These are phyloP conservation scores for Neoascochyta sp. DNA, from an alignment of 2,329 filamentous ascomycete species.

Conservation along the genomic window DNA sequence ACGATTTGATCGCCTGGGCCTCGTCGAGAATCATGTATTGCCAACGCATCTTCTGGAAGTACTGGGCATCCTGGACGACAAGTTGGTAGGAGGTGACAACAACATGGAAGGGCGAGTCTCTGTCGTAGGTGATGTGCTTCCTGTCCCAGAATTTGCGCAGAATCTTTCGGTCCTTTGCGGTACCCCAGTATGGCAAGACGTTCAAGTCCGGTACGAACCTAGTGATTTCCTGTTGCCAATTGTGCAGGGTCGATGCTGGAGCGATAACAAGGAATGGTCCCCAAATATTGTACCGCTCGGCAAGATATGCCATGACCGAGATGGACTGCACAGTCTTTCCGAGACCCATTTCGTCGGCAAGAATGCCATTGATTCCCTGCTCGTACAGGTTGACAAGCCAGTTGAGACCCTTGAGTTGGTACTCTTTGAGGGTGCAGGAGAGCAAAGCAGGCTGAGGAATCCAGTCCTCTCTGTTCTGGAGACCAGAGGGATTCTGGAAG, in stretches of 20 bases:
- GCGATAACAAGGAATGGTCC: conserved; percentile 96
- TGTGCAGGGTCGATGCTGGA: conserved; percentile 92
- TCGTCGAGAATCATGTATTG: conserved; percentile 99
- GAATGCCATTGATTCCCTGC: conserved; percentile 98
- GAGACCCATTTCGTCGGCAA: conserved; percentile 99
- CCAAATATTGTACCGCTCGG: conserved; percentile 97
- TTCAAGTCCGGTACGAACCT: conserved; percentile 94
- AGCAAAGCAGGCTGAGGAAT: conserved; percentile 93
- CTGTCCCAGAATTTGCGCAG: conserved; percentile 98
- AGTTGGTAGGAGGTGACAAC: conserved; percentile 96
- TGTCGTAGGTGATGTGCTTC: conserved; percentile 92
- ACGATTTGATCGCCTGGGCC: conserved; percentile 98
- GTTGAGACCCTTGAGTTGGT: conserved; percentile 97
- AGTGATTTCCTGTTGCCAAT: conserved; percentile 98
- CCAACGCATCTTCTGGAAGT: conserved; percentile 99
- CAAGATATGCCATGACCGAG: conserved; percentile 97
- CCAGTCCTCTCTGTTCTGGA: conserved; percentile 75
- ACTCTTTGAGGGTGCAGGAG: conserved; percentile 92
- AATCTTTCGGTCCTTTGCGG: conserved; percentile 88
- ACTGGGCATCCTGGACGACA: conserved; percentile 90
- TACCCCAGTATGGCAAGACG: conserved; percentile 96
- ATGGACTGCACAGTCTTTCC: conserved; percentile 99
- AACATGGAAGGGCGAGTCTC: conserved; percentile 91
- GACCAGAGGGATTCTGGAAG: conserved; percentile 95
- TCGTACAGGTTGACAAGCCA: conserved; percentile 99